Evolutionary conservation across 1,139 yeast genomes (phyloP).

Genomic region (Candida sanyaensis): DNA sequence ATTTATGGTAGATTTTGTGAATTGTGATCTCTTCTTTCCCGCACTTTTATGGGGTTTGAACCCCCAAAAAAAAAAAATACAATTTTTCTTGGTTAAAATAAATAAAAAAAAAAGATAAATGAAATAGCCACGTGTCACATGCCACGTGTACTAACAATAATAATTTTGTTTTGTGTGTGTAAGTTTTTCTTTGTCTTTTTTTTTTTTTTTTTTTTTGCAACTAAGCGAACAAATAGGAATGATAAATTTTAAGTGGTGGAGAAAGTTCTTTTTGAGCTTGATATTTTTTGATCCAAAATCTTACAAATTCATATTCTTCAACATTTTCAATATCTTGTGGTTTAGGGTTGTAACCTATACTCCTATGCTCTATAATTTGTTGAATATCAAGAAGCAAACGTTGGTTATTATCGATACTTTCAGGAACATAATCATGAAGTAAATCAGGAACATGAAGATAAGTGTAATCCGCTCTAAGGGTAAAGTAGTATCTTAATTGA

Average conservation of each 20-base stretch:
- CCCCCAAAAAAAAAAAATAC: too few relatives aligned
- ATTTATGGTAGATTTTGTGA: too few relatives aligned
- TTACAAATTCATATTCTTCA: constrained; percentile 5
- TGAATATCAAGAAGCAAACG: not conserved
- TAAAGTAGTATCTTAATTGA: constrained; percentile 11
- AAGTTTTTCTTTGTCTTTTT: too few relatives aligned
- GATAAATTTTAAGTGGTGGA: not conserved
- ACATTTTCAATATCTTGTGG: not conserved
- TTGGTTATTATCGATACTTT: not conserved
- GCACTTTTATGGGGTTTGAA: too few relatives aligned
- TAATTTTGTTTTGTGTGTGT: too few relatives aligned
- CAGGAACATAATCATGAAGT: constrained; percentile 8
- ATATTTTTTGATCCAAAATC: constrained; percentile 8
- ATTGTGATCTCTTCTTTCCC: too few relatives aligned
- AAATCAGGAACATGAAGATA: constrained; percentile 10
- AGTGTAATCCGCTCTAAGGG: constrained; percentile 10
- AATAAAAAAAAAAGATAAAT: too few relatives aligned
- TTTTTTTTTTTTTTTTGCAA: too few relatives aligned
- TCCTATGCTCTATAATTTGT: not conserved
- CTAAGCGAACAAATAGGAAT: not conserved
- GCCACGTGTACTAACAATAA: too few relatives aligned
- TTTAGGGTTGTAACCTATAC: not conserved
- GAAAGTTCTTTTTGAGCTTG: not conserved
- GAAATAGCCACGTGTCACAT: too few relatives aligned
- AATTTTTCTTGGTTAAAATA: too few relatives aligned